These are phyloP conservation scores for Cladobotryum mycophilum DNA, from an alignment of 2,329 filamentous ascomycete species.

Conservation along the genomic window DNA sequence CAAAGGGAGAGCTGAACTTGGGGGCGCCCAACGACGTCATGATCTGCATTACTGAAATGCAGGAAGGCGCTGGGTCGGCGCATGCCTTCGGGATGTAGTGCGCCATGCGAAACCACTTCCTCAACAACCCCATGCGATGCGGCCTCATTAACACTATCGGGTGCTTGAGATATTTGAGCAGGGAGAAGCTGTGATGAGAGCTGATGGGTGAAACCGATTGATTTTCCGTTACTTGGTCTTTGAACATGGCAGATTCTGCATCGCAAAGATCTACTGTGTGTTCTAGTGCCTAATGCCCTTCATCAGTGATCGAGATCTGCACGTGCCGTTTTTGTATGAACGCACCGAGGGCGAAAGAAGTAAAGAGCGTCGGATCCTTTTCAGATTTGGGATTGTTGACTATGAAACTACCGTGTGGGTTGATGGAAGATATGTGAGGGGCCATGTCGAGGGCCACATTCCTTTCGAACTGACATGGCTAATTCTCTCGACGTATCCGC, in stretches of 20 bases:
- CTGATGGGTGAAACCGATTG: too few relatives aligned
- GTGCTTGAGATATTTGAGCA: too few relatives aligned
- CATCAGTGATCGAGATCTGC: slow-evolving; percentile 54
- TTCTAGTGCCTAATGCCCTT: slow-evolving; percentile 60
- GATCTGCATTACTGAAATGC: slow-evolving; percentile 1
- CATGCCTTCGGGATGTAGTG: slow-evolving; percentile 1
- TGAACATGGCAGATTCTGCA: not conserved
- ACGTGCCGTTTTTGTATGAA: slow-evolving; percentile 63
- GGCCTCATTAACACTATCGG: too few relatives aligned
- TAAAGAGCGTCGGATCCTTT: slow-evolving; percentile 37
- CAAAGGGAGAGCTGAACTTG: too few relatives aligned
- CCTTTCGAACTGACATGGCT: too few relatives aligned
- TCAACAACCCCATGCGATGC: too few relatives aligned
- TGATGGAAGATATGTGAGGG: too few relatives aligned
- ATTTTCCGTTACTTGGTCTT: not conserved
- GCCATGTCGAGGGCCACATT: too few relatives aligned
- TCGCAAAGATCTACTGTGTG: slow-evolving; percentile 46
- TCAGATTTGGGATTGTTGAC: slow-evolving; percentile 38
- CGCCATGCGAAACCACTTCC: not conserved
- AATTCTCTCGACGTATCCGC: too few relatives aligned
- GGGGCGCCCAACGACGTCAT: slow-evolving; percentile 1
- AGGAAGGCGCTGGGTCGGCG: slow-evolving; percentile 2
- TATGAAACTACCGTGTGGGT: too few relatives aligned
- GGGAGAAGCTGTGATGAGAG: too few relatives aligned
- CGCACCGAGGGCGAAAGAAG: slow-evolving; percentile 33